These are phyloP conservation scores for Ballota nigra DNA, from an alignment of 257 asterid species.

Conservation along the genomic window DNA sequence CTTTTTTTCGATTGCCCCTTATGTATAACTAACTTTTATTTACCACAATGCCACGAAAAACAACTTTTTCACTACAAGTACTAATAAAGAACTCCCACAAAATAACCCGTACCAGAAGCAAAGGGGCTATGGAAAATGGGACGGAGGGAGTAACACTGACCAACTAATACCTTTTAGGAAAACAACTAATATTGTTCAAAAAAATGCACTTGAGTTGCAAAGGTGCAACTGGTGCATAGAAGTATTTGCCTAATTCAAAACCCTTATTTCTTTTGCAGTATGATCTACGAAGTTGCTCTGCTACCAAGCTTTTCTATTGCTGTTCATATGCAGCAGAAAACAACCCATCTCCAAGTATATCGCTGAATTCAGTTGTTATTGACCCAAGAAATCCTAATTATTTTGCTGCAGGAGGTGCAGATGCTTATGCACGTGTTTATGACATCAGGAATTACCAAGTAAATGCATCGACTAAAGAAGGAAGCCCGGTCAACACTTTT, in stretches of 20 bases:
- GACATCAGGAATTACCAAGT: slow-evolving; percentile 59
- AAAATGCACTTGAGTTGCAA: too few species aligned
- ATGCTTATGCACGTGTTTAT: slow-evolving; percentile 66
- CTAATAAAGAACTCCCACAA: too few species aligned
- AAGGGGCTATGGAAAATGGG: too few species aligned
- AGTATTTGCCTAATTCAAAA: background rate
- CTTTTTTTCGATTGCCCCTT: too few species aligned
- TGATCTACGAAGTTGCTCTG: slow-evolving; percentile 66
- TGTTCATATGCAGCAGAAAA: slow-evolving; percentile 36
- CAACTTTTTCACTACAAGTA: too few species aligned
- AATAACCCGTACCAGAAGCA: too few species aligned
- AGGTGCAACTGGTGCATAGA: too few species aligned
- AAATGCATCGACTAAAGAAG: slow-evolving; percentile 39
- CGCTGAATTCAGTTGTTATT: slow-evolving; percentile 59
- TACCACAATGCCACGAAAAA: too few species aligned
- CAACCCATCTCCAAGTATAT: slow-evolving; percentile 37
- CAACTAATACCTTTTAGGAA: too few species aligned
- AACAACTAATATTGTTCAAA: too few species aligned
- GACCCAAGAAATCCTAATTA: slow-evolving; percentile 81
- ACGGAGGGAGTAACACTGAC: too few species aligned
- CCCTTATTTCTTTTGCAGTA: slow-evolving; percentile 51
- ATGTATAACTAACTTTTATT: too few species aligned
- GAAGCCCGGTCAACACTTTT: slow-evolving; percentile 47
- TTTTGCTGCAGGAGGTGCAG: slow-evolving; percentile 73
- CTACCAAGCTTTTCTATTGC: slow-evolving; percentile 68